These are phyloP conservation scores for Sugiyamaella mastotermitis DNA, from an alignment of 805 yeast genomes.

Conservation along the genomic window DNA sequence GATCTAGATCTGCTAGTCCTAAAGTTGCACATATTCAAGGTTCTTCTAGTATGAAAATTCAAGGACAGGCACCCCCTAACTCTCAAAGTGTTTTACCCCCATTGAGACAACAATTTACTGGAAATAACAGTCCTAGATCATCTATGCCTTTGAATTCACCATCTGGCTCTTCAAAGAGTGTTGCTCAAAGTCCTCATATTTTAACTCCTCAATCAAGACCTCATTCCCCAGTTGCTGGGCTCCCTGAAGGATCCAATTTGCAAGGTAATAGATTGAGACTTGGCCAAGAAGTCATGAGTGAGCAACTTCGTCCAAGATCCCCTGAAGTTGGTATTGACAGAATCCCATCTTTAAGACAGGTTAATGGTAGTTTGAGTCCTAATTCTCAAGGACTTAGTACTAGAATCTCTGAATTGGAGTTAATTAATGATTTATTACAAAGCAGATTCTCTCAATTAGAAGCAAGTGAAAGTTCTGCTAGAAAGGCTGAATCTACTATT, in stretches of 20 bases:
- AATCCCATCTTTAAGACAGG: constrained; percentile 14
- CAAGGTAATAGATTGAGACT: constrained; percentile 1
- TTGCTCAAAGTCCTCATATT: constrained; percentile 11
- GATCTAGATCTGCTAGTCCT: constrained; percentile 2
- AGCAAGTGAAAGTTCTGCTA: constrained; percentile 32
- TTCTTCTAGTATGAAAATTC: too few relatives aligned
- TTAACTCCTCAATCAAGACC: constrained; percentile 23
- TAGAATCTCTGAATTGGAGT: constrained; percentile 80
- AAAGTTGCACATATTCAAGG: too few relatives aligned
- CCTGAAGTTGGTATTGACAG: constrained; percentile 11
- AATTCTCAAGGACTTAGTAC: constrained; percentile 47
- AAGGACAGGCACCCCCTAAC: too few relatives aligned
- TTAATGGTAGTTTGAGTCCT: neutral
- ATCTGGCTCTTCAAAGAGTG: too few relatives aligned
- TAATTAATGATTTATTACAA: constrained; percentile 82
- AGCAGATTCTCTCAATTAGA: constrained; percentile 82
- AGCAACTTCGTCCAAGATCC: constrained; percentile 17
- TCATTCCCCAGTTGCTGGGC: constrained; percentile 18
- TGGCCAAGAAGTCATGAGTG: constrained; percentile 16
- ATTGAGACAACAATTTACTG: too few relatives aligned
- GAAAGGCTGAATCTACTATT: constrained; percentile 19
- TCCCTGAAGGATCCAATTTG: constrained; percentile 2
- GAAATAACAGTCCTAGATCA: too few relatives aligned
- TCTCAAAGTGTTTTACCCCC: too few relatives aligned
- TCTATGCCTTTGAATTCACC: too few relatives aligned